These are phyloP conservation scores for Pachysolen tannophilus DNA, from an alignment of 805 yeast species.

Conservation along the genomic window DNA sequence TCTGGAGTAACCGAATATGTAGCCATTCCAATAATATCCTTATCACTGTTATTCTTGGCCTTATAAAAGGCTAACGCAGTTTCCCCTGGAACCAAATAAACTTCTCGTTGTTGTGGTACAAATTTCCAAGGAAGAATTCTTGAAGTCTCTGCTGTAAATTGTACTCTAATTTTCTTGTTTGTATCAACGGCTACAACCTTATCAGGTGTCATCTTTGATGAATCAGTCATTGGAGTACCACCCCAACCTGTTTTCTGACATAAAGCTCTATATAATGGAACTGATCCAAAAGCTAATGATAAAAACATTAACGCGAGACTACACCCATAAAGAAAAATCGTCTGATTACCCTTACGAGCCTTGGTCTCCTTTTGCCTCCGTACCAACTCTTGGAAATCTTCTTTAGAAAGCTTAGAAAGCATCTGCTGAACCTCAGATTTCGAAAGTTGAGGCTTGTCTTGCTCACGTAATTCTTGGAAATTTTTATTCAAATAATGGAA, in stretches of 20 bases:
- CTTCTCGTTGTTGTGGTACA: slow-evolving; percentile 90
- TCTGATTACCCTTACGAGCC: slow-evolving; percentile 30
- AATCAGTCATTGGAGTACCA: slow-evolving; percentile 90
- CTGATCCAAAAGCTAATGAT: slow-evolving; percentile 82
- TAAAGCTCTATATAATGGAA: slow-evolving; percentile 83
- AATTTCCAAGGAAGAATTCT: slow-evolving; percentile 92
- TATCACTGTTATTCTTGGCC: slow-evolving; percentile 78
- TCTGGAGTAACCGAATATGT: slow-evolving; percentile 96
- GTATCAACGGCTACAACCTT: slow-evolving; percentile 83
- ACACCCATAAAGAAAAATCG: slow-evolving; percentile 58
- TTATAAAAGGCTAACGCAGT: slow-evolving; percentile 94
- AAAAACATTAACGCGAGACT: slow-evolving; percentile 65
- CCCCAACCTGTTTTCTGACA: slow-evolving; percentile 96
- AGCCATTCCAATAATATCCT: slow-evolving; percentile 97
- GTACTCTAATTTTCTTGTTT: slow-evolving; percentile 70
- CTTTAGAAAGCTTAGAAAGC: slow-evolving; percentile 22
- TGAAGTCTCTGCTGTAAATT: slow-evolving; percentile 88
- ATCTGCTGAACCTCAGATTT: slow-evolving; percentile 9
- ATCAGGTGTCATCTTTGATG: slow-evolving; percentile 73
- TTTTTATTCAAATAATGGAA: no score
- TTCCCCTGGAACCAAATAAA: slow-evolving; percentile 90
- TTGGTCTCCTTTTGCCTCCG: slow-evolving; percentile 18
- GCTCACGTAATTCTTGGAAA: no score
- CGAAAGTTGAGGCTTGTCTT: slow-evolving; percentile 3
- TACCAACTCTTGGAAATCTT: slow-evolving; percentile 21